Conservation (phyloP, 1,139 yeast species). For the Saccharomyces hybrid region DNA sequence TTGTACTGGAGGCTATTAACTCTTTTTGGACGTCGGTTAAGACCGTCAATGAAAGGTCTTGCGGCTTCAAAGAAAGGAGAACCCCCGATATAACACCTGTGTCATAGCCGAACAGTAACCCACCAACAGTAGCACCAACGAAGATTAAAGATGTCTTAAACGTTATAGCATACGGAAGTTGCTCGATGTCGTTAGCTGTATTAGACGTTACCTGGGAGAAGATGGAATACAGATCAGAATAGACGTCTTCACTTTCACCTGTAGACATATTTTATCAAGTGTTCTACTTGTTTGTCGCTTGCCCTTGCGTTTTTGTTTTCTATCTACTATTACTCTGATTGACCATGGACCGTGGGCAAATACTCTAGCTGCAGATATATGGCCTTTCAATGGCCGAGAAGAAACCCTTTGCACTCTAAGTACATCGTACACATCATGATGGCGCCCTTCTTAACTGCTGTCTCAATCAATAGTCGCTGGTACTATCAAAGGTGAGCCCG, state of each 20-base stretch:
- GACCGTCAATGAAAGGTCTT: conserved; percentile 25
- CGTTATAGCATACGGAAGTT: conserved; percentile 20
- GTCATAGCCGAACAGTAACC: conserved; percentile 38
- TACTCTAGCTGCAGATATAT: neutral
- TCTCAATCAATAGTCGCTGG: neutral
- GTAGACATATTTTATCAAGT: neutral
- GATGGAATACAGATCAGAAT: conserved; percentile 26
- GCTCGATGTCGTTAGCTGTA: conserved; percentile 26
- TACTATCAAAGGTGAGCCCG: neutral
- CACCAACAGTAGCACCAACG: conserved; percentile 34
- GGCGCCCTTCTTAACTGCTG: neutral
- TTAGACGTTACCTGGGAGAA: conserved; percentile 24
- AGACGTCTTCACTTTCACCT: conserved; percentile 20
- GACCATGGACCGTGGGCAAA: neutral
- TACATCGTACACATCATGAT: neutral
- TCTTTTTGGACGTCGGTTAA: conserved; percentile 33
- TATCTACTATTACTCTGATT: neutral
- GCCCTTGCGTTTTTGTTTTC: neutral
- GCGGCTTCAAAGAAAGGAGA: conserved; percentile 32
- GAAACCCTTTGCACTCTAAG: too few species aligned
- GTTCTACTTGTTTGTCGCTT: neutral
- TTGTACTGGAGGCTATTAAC: conserved; percentile 37
- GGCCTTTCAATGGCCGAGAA: neutral
- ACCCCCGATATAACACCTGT: conserved; percentile 40
- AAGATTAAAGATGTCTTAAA: conserved; percentile 12